Evolutionary conservation across 805 yeast species (phyloP).

Genomic region (Kodamaea sagamina): DNA sequence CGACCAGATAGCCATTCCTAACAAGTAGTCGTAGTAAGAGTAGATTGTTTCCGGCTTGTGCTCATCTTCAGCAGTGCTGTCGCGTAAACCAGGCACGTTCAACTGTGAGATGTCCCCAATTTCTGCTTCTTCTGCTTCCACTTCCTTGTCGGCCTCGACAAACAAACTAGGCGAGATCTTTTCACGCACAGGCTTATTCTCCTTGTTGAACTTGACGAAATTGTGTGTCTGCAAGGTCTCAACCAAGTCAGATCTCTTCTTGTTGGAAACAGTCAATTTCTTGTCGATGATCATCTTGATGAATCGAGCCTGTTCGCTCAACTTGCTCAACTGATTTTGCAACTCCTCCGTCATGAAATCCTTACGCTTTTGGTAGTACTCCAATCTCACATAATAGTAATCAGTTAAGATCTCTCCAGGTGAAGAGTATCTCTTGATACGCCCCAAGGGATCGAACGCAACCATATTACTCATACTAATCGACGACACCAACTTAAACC

Average conservation of each 20-base stretch:
- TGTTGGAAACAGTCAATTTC: conserved; percentile 69
- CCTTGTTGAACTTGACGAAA: conserved; percentile 76
- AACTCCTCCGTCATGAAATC: conserved; percentile 70
- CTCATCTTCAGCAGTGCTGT: conserved; percentile 38
- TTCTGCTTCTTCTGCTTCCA: conserved; percentile 47
- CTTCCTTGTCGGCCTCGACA: conserved; percentile 31
- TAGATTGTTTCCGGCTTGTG: conserved; percentile 54
- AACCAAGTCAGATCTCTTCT: conserved; percentile 64
- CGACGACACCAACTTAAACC: conserved; percentile 74
- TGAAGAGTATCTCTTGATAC: conserved; percentile 77
- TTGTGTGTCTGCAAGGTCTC: conserved; percentile 60
- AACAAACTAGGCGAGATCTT: conserved; percentile 24
- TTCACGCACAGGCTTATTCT: conserved; percentile 62
- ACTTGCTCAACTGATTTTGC: conserved; percentile 71
- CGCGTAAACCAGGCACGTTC: conserved; percentile 28
- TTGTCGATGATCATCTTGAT: conserved; percentile 85
- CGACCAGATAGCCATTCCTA: conserved; percentile 94
- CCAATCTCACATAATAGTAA: conserved; percentile 82
- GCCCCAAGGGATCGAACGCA: conserved; percentile 87
- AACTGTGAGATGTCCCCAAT: conserved; percentile 33
- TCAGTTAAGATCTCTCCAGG: conserved; percentile 80
- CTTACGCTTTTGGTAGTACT: conserved; percentile 87
- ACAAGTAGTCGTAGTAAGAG: conserved; percentile 78
- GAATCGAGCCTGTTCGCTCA: conserved; percentile 85
- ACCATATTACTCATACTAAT: conserved; percentile 86